Conservation (phyloP, 768 basidiomycete genomes). For the Hydnum rufescens region DNA sequence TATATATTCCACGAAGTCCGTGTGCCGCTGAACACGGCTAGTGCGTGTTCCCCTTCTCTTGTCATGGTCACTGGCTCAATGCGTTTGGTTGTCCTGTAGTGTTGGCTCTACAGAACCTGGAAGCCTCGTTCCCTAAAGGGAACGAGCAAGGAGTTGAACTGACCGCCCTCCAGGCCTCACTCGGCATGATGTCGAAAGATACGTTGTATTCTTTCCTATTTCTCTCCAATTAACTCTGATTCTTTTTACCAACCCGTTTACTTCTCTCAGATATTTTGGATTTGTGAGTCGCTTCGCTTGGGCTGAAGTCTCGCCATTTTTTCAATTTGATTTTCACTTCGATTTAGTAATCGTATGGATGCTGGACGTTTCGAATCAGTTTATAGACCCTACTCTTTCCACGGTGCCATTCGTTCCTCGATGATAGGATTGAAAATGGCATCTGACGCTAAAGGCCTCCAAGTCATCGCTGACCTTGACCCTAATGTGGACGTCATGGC, state of each 20-base stretch:
- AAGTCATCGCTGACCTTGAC: constrained; percentile 16
- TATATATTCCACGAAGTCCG: constrained; percentile 33
- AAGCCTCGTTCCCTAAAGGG: constrained; percentile 19
- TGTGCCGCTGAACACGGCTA: constrained; percentile 32
- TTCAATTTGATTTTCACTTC: neutral
- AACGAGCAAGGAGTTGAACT: constrained; percentile 26
- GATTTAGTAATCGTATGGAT: constrained; percentile 21
- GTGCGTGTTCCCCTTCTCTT: constrained; percentile 9
- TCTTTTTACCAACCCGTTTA: neutral
- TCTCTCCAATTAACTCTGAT: neutral
- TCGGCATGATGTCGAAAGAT: constrained; percentile 25
- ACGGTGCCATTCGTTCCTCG: constrained; percentile 23
- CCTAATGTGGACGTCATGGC: constrained; percentile 15
- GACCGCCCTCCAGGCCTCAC: constrained; percentile 21
- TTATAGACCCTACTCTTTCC: constrained; percentile 26
- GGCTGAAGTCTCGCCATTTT: no score
- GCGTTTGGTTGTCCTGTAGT: constrained; percentile 11
- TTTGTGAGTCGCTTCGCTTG: constrained; percentile 11
- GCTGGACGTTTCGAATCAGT: constrained; percentile 24
- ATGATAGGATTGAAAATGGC: constrained; percentile 19
- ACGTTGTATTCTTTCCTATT: constrained; percentile 1
- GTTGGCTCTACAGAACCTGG: constrained; percentile 28
- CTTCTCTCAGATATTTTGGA: constrained; percentile 25
- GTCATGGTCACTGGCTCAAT: no score
- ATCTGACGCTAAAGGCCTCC: constrained; percentile 13